phyloP scores from a whole-genome alignment of 495 filamentous ascomycete species.

The Cryomyces minteri region DNA sequence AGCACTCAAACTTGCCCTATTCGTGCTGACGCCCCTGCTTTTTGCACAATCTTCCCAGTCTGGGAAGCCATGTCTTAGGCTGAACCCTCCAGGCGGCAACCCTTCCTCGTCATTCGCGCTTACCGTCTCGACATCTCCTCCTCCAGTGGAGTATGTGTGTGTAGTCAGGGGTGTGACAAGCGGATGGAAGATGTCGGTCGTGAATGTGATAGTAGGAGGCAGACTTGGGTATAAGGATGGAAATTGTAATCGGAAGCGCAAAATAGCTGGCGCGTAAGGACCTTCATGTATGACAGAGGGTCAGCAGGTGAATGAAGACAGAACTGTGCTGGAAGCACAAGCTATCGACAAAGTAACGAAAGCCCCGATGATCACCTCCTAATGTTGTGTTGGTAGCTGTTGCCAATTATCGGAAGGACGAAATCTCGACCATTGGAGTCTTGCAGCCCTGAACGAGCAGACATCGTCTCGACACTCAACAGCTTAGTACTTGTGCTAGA shows the following conservation, averaged over 20 bases:
- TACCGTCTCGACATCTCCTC: slow-evolving; percentile 48
- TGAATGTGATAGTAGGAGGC: slow-evolving; percentile 72
- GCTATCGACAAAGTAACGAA: no score
- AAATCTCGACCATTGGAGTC: neutral
- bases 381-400: no score
- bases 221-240: slow-evolving; percentile 59
- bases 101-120: slow-evolving; percentile 67
- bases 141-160: slow-evolving; percentile 68
- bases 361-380: no score
- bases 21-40: no score
- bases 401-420: neutral
- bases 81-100: slow-evolving; percentile 73
- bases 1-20: no score
- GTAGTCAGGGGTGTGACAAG: slow-evolving; percentile 79
- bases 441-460: neutral
- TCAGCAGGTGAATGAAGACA: neutral
- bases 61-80: slow-evolving; percentile 75
- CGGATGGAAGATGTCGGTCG: slow-evolving; percentile 86
- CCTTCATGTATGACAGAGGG: slow-evolving; percentile 26
- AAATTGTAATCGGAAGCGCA: slow-evolving; percentile 82
- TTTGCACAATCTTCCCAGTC: slow-evolving; percentile 36
- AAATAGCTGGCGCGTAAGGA: slow-evolving; percentile 70
- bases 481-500: neutral
- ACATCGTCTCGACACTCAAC: neutral
- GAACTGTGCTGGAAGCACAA: neutral